Conservation (phyloP, 2,329 filamentous ascomycete species). For the Curvularia lunata region DNA sequence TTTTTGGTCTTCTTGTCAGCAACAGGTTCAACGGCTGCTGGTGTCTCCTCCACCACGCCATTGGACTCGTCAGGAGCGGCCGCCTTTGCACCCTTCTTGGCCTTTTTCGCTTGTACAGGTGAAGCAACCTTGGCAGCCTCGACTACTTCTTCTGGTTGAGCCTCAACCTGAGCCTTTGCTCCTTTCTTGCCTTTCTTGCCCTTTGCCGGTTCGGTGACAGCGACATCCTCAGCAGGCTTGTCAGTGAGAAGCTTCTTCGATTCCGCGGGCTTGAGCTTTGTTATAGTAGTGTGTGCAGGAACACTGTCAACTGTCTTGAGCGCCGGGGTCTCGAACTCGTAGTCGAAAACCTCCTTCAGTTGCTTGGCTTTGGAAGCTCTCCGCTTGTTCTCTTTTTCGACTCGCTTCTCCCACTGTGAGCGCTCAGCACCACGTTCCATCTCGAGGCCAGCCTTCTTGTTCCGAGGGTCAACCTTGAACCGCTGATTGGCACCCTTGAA, state of each 20-base stretch:
- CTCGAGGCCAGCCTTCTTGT: slow-evolving; percentile 79
- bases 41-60: slow-evolving; percentile 17
- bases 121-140: slow-evolving; percentile 17
- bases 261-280: slow-evolving; percentile 32
- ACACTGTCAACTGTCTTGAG: slow-evolving; percentile 67
- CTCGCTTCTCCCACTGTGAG: slow-evolving; percentile 78
- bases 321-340: slow-evolving; percentile 77
- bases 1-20: slow-evolving; percentile 15
- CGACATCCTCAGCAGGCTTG: slow-evolving; percentile 28
- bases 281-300: slow-evolving; percentile 32
- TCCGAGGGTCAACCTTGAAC: slow-evolving; percentile 88
- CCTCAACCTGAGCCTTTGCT: slow-evolving; percentile 17
- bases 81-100: slow-evolving; percentile 31
- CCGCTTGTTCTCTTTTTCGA: slow-evolving; percentile 74
- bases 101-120: slow-evolving; percentile 33
- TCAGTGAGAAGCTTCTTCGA: slow-evolving; percentile 38
- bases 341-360: slow-evolving; percentile 79
- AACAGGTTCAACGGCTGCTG: slow-evolving; percentile 8
- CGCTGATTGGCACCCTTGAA: slow-evolving; percentile 91
- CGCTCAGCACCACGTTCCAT: slow-evolving; percentile 76
- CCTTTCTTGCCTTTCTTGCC: slow-evolving; percentile 42
- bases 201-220: slow-evolving; percentile 30
- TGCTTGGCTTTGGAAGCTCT: slow-evolving; percentile 73
- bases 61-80: slow-evolving; percentile 20
- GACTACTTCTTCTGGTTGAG: slow-evolving; percentile 7